phyloP scores from a whole-genome alignment of 371 early-diverging fungal genomes.

The Mortierella sp. region DNA sequence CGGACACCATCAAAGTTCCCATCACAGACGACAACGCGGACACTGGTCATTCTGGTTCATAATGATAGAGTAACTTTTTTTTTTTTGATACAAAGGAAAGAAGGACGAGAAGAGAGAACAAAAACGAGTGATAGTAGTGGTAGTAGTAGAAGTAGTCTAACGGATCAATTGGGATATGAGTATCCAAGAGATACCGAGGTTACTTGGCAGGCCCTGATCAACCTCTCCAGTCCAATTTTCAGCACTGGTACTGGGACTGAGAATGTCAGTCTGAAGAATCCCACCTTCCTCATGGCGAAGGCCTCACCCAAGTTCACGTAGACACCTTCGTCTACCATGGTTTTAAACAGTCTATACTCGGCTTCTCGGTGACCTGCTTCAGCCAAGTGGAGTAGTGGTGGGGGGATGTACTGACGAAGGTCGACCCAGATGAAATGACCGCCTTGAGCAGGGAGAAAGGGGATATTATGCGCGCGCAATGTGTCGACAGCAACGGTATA shows the following conservation, averaged over 20 bases:
- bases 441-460: slow-evolving; percentile 66
- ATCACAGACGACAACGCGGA: background rate
- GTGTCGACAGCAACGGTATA: slow-evolving; percentile 57
- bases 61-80: too few relatives aligned
- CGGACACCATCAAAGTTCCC: background rate
- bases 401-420: slow-evolving; percentile 50
- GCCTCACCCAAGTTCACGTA: slow-evolving; percentile 74
- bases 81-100: too few relatives aligned
- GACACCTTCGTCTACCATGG: slow-evolving; percentile 62
- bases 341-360: slow-evolving; percentile 53
- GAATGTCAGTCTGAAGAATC: slow-evolving; percentile 76
- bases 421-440: slow-evolving; percentile 79
- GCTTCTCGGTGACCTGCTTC: slow-evolving; percentile 38
- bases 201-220: slow-evolving; percentile 37
- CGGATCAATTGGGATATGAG: too few relatives aligned
- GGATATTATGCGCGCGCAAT: slow-evolving; percentile 58
- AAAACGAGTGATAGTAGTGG: too few relatives aligned
- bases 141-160: too few relatives aligned
- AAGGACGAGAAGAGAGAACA: too few relatives aligned
- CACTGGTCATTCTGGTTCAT: too few relatives aligned
- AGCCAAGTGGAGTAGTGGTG: slow-evolving; percentile 14
- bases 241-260: slow-evolving; percentile 57
- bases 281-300: slow-evolving; percentile 63
- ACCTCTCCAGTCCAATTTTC: slow-evolving; percentile 58
- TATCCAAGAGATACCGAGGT: background rate